Evolutionary conservation across 1,284 basidiomycete genomes (phyloP), one percentile per base, ranked within the genome.

Genomic region (Salmacisia buchloeana): DNA sequence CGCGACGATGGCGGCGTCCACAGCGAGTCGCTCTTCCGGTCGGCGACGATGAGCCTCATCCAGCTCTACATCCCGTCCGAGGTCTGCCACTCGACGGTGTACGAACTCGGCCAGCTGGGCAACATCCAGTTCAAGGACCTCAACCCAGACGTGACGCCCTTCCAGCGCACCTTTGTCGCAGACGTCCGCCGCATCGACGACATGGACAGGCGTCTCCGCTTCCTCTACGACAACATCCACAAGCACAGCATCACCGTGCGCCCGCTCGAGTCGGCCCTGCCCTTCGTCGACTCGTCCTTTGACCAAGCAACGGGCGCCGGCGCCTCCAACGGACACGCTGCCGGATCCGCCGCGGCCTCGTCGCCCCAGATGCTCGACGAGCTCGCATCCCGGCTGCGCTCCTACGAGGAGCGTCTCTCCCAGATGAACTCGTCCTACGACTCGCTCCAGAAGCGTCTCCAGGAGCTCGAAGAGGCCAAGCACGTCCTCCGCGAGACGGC

Each of bases 51-150:
- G 94, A 94, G 92, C 84, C 85, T 96, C 83, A 90, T 97, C 72
- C 94, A 98, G 85, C 88, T 99, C 79, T 96, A 94, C 82, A 90
- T 97, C 74, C 96, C 96, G 58, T 90, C 91, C 57, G 96, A 98
- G 85, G 92, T 96, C 62, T 92, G 94, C 27, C 96, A 98, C 81
- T 91, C 96, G 77, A 91, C 94, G 58, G 91, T 97, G 66, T 88
- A 90, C 67, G 92, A 96, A 80, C 87, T 99, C 21, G 94, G 92
- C 70, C 92, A 97, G 82, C 87, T 97, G 59, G 92, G 94, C 62
- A 87, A 94, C 81, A 89, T 98, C 35, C 92, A 98, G 81, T 97
- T 98, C 83, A 97, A 94, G 84, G 94, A 99, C 82, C 91, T 94
- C 70, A 97, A 98, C 81, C 91, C 94, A 18, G 87, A 87, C 65